A percentile compares a stretch with the other conserved stretches of the same genome.
phyloP scores from a whole-genome alignment of 2,329 filamentous ascomycete genomes.

The Trichophyton simii region DNA sequence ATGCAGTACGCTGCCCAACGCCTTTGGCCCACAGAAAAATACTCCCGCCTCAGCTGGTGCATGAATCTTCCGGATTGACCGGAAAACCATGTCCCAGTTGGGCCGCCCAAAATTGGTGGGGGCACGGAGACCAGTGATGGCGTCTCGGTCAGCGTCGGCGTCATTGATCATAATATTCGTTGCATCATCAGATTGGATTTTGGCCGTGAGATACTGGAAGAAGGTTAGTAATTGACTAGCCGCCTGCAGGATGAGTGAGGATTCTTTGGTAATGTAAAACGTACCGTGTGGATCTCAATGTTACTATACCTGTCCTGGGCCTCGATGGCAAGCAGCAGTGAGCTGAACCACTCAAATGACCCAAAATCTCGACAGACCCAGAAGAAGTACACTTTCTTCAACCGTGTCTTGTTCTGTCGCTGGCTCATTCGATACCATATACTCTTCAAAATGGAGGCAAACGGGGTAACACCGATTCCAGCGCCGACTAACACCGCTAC shows the following conservation, averaged over 20 bases:
- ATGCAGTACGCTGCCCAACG: constrained; percentile 61
- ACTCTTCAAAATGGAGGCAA: constrained; percentile 53
- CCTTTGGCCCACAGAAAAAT: constrained; percentile 79
- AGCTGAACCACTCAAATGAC: constrained; percentile 82
- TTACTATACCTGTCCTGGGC: constrained; percentile 70
- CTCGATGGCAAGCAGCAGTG: constrained; percentile 70
- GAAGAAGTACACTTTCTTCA: constrained; percentile 84
- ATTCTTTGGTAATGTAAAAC: neutral
- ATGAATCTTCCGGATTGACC: constrained; percentile 68
- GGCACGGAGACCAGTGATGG: constrained; percentile 68
- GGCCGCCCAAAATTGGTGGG: constrained; percentile 73
- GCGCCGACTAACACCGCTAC: constrained; percentile 40
- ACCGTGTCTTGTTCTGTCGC: constrained; percentile 61
- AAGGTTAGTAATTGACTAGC: too few species aligned
- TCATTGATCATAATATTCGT: constrained; percentile 92
- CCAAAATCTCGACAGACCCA: constrained; percentile 84
- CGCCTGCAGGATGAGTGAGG: too few species aligned
- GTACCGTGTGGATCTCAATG: constrained; percentile 61
- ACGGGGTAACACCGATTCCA: constrained; percentile 42
- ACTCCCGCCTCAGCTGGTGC: constrained; percentile 60
- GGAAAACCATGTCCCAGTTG: constrained; percentile 86
- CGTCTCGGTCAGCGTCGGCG: constrained; percentile 69
- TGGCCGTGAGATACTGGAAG: constrained; percentile 61
- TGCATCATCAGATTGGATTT: constrained; percentile 73
- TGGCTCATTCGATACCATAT: constrained; percentile 94